phyloP scores from a whole-genome alignment of 1,284 basidiomycete species.

The Rhodotorula sp. region DNA sequence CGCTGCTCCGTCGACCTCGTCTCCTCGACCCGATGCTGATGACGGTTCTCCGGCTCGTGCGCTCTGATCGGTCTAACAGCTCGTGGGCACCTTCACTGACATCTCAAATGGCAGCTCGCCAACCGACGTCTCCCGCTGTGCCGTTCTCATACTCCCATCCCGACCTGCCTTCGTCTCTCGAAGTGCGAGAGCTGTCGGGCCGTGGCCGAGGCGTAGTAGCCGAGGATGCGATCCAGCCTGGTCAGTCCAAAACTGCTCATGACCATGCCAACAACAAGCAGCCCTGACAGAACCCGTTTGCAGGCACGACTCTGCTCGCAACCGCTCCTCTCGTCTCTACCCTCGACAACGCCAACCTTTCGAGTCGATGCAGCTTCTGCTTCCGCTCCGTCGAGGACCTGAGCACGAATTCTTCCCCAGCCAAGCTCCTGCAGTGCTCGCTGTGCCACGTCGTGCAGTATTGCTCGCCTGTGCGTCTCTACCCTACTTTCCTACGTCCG shows the following conservation, averaged over 20 bases:
- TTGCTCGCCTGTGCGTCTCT: constrained; percentile 63
- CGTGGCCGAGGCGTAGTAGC: constrained; percentile 26
- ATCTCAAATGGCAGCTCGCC: not conserved
- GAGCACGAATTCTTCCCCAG: not conserved
- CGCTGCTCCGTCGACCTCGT: not conserved
- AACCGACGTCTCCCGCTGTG: not conserved
- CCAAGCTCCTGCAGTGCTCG: constrained; percentile 57
- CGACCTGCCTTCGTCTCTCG: constrained; percentile 21
- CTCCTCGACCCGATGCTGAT: too few relatives aligned
- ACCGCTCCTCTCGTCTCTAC: constrained; percentile 64
- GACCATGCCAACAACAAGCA: too few relatives aligned
- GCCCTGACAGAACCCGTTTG: not conserved
- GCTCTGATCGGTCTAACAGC: too few relatives aligned
- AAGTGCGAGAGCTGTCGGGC: not conserved
- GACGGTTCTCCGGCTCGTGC: not conserved
- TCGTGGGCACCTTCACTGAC: not conserved
- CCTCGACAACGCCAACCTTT: constrained; percentile 66
- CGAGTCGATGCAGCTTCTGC: constrained; percentile 69
- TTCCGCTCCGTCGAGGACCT: constrained; percentile 51
- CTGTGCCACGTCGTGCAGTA: constrained; percentile 69
- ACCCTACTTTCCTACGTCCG: constrained; percentile 27
- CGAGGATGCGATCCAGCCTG: not conserved
- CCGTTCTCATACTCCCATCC: constrained; percentile 1
- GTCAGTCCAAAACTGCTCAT: not conserved
- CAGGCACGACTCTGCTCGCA: constrained; percentile 64